Conservation (phyloP, 2,329 filamentous ascomycete species). For the Aphanocladium album region DNA sequence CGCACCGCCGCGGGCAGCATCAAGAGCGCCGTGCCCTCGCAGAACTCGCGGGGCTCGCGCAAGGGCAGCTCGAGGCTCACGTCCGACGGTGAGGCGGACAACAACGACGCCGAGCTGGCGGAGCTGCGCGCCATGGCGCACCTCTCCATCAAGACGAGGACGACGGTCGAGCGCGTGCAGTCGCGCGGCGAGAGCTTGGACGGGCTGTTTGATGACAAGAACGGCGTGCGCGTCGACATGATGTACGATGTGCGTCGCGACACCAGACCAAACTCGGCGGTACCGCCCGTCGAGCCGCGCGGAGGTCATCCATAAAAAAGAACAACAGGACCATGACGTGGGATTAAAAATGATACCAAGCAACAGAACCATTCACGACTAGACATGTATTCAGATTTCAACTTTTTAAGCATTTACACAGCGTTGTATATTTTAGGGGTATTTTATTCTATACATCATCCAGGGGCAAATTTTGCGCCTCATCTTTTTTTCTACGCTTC, state of each 20-base stretch:
- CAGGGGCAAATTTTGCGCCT: not conserved
- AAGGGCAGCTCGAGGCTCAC: constrained; percentile 7
- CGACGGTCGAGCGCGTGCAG: constrained; percentile 14
- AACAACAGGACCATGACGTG: not conserved
- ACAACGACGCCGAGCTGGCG: constrained; percentile 12
- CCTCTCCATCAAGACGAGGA: constrained; percentile 17
- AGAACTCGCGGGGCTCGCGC: not conserved
- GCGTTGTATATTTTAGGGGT: not conserved
- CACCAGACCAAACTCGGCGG: constrained; percentile 14
- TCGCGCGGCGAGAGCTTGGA: constrained; percentile 11
- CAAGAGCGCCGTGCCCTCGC: not conserved
- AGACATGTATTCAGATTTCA: not conserved
- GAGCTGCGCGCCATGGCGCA: constrained; percentile 10
- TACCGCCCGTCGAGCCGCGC: not conserved
- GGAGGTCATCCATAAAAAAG: not conserved
- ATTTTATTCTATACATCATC: not conserved
- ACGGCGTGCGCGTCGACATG: constrained; percentile 15
- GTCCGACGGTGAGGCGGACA: constrained; percentile 5
- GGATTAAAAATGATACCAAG: not conserved
- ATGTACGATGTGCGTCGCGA: constrained; percentile 17
- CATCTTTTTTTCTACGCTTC: not conserved
- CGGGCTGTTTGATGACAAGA: constrained; percentile 13
- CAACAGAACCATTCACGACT: not conserved
- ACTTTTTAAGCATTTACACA: not conserved
- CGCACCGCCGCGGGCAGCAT: constrained; percentile 10